Conservation (phyloP, 495 filamentous ascomycete species). For the Neurospora terricola region DNA sequence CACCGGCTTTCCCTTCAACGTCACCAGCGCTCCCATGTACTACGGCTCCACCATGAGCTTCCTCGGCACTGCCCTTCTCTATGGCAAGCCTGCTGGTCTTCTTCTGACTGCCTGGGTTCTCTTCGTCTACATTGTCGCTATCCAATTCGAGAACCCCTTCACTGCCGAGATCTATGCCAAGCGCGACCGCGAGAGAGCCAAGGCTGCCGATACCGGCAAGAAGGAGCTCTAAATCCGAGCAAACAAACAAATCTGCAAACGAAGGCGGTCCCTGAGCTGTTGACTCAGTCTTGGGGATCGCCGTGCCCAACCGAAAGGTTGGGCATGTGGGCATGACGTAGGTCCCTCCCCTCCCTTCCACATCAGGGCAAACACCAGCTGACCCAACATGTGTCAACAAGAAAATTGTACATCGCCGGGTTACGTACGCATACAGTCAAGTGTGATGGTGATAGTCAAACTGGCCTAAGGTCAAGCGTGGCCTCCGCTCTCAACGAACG, state of each 20-base stretch:
- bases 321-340: not conserved
- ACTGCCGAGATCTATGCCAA: conserved; percentile 90
- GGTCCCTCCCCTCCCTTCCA: not conserved
- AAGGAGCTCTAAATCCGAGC: conserved; percentile 30
- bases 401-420: not conserved
- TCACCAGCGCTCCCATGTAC: conserved; percentile 93
- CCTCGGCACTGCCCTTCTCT: conserved; percentile 77
- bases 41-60: conserved; percentile 89
- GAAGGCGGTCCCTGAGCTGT: not conserved
- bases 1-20: conserved; percentile 90
- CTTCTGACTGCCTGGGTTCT: conserved; percentile 67
- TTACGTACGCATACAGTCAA: not conserved
- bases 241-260: not conserved
- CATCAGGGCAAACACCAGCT: not conserved
- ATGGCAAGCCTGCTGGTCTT: conserved; percentile 81
- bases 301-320: not conserved
- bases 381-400: not conserved
- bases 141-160: conserved; percentile 94
- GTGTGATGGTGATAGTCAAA: not conserved
- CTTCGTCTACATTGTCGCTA: conserved; percentile 69
- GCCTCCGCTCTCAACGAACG: not conserved
- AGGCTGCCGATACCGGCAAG: conserved; percentile 23
- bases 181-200: conserved; percentile 51
- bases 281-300: not conserved
- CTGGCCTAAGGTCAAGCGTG: not conserved